A percentile compares a stretch with the other conserved stretches of the same genome.
Conservation (phyloP, 805 yeast genomes). For the Schizosaccharomyces octosporus region DNA sequence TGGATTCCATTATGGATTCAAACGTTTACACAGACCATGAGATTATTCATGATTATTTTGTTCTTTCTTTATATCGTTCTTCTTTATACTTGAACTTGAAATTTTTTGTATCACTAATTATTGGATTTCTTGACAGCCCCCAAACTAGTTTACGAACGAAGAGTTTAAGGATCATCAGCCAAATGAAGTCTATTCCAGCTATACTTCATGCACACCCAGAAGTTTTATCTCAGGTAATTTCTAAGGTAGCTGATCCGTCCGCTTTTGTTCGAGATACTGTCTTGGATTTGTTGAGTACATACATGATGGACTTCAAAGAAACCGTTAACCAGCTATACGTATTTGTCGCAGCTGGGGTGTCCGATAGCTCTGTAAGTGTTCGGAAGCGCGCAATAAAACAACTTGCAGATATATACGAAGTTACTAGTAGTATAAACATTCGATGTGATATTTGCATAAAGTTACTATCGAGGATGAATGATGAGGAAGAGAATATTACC, state of each 20-base stretch:
- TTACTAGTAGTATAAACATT: neutral
- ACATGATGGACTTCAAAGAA: neutral
- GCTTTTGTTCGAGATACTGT: neutral
- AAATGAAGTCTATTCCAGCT: conserved; percentile 64
- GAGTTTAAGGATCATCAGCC: neutral
- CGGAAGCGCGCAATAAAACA: neutral
- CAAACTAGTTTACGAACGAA: neutral
- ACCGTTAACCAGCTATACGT: neutral
- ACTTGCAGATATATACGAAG: neutral
- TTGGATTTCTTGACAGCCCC: neutral
- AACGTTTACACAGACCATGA: neutral
- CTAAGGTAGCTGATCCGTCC: neutral
- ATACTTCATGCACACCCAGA: conserved; percentile 99
- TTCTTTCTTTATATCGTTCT: neutral
- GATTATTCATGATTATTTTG: neutral
- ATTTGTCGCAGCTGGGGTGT: neutral
- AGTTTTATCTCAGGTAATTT: conserved; percentile 20
- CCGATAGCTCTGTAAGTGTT: neutral
- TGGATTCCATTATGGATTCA: neutral
- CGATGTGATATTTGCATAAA: neutral
- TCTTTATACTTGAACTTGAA: neutral
- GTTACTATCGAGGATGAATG: neutral
- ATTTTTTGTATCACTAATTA: neutral
- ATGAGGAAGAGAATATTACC: neutral
- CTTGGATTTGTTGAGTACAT: neutral